phyloP scores from a whole-genome alignment of 2,329 filamentous ascomycete species.

The Alternaria postmessia region DNA sequence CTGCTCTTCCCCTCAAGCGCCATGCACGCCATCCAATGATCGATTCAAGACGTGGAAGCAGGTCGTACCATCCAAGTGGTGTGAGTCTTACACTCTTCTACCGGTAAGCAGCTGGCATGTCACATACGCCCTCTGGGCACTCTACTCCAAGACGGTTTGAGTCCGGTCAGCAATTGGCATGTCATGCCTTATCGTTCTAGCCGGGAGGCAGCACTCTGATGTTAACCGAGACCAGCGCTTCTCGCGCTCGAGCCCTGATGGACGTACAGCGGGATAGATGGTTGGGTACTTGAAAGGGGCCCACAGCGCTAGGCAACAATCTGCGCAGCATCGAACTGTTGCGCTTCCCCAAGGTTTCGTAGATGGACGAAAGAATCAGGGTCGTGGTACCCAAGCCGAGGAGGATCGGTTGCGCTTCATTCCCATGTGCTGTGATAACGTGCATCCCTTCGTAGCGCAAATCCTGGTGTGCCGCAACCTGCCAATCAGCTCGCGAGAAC shows the following conservation, averaged over 20 bases:
- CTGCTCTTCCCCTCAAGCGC: neutral
- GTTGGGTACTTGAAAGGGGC: neutral
- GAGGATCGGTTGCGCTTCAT: neutral
- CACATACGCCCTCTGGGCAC: neutral
- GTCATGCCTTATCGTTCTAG: neutral
- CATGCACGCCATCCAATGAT: neutral
- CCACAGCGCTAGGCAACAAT: neutral
- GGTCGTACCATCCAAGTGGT: neutral
- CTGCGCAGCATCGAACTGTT: neutral
- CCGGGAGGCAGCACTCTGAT: neutral
- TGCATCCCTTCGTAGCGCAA: no score
- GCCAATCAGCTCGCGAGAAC: no score
- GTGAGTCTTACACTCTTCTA: neutral
- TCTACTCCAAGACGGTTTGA: neutral
- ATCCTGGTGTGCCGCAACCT: no score
- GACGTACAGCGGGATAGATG: neutral
- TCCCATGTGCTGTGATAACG: neutral
- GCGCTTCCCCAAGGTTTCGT: neutral
- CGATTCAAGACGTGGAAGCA: no score
- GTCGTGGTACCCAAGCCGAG: neutral
- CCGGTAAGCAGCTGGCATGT: neutral
- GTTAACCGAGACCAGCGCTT: neutral
- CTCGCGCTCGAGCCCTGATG: neutral
- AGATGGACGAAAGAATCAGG: neutral
- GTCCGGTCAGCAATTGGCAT: slow-evolving; percentile 2